Evolutionary conservation across 1,284 basidiomycete species (phyloP), one percentile per base, ranked within the genome.

Genomic region (Coriolopsis trogii): DNA sequence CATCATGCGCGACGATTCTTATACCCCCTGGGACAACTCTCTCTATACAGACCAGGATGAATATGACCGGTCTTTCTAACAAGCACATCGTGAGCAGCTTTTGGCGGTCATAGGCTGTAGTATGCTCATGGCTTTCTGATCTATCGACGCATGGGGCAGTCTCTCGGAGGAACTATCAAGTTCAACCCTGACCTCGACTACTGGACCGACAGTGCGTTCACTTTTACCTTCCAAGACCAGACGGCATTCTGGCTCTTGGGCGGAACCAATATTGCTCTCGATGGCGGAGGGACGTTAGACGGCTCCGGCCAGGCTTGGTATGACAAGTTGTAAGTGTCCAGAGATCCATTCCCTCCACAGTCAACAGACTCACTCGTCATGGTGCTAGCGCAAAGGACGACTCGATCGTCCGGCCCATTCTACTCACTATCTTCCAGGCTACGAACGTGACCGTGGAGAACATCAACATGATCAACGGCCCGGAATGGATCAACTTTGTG

Each of bases 211-310:
- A 81, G 82, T 51, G 77, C 69, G 9, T 82, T 82, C 62, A 73
- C 71, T 46, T 77, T 83, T 48, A 66, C 75, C 8, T 82, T 80
- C 69, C 81, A 86, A 63, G 77, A 75, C 4, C 79, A 80, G 56
- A 72, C 79, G 10, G 81, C 84, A 1, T 84, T 81, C 62, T 86
- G 84, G 84, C 68, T 85, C 16, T 70, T 87, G 6, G 80, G 80
- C 30, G 85, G 86, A 2, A 68, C 73, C 31, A 81, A 85, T 50
- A 73, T 87, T 40, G 59, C 73, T 6, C 61, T 87, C 24, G 76
- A 79, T 52, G 84, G 82, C 4, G 82, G 82, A 47, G 82, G 82
- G 21, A 81, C 78, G 1, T 67, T 85, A 10, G 81, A 85, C 61
- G 82, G 82, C n/a, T 73, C 74, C 25, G 81, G 81, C 10, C 80